phyloP scores from a whole-genome alignment of 805 yeast species.

The Lipomyces sp. region DNA sequence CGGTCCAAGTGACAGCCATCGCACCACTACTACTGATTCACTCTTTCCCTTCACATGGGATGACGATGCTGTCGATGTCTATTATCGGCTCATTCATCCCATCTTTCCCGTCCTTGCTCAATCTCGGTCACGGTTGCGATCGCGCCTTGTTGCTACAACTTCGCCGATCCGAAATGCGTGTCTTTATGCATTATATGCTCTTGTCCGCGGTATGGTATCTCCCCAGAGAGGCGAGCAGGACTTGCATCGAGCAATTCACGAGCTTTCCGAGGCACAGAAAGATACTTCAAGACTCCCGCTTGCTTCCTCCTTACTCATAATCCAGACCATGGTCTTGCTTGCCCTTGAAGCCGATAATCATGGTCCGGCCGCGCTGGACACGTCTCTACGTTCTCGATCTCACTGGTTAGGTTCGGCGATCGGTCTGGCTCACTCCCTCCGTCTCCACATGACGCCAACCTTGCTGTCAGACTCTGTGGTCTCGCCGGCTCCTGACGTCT shows the following conservation, averaged over 20 bases:
- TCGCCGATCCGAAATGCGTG: slow-evolving; percentile 41
- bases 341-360: slow-evolving; percentile 42
- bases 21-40: slow-evolving; percentile 8
- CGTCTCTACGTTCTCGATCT: slow-evolving; percentile 18
- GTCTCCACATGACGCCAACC: slow-evolving; percentile 36
- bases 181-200: slow-evolving; percentile 37
- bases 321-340: slow-evolving; percentile 45
- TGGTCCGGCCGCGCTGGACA: slow-evolving; percentile 25
- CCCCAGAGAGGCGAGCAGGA: slow-evolving; percentile 17
- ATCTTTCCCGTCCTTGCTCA: slow-evolving; percentile 49
- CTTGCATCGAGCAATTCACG: slow-evolving; percentile 24
- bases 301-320: slow-evolving; percentile 40
- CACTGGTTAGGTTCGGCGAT: slow-evolving; percentile 48
- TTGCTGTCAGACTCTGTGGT: slow-evolving; percentile 17
- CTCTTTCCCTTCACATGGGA: slow-evolving; percentile 31
- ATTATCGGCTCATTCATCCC: slow-evolving; percentile 48
- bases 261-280: slow-evolving; percentile 28
- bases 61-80: slow-evolving; percentile 45
- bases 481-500: slow-evolving; percentile 21
- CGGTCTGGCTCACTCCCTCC: slow-evolving; percentile 40
- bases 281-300: slow-evolving; percentile 4
- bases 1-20: not conserved
- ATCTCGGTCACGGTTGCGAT: slow-evolving; percentile 42
- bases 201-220: slow-evolving; percentile 15
- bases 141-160: slow-evolving; percentile 41